Evolutionary conservation across 139 green algal genomes (phyloP), one percentile per base, ranked within the genome.

Genomic region (Chlamydomonas applanata): DNA sequence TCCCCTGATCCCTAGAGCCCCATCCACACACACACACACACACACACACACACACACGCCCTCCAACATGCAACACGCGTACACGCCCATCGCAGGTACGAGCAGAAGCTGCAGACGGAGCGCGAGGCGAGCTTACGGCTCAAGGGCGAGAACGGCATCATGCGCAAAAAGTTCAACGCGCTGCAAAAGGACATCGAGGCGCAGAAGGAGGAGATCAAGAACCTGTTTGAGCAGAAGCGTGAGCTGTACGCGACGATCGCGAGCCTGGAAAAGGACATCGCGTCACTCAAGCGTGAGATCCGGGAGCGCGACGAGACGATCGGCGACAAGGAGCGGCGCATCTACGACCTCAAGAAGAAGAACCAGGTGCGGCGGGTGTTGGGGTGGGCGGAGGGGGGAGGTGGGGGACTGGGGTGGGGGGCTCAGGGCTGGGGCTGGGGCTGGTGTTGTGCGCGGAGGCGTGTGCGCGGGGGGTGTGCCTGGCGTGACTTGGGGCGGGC

Each of bases 301-400:
- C 68, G 77, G 4, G 91, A 95, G 74, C 84, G 92, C 0, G 93
- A 98, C 69, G 91, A 96, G 80, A 95, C 91, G 4, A 97, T 98
- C 53, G 89, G 85, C 1, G 93, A 98, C 79, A 97, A 97, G 78
- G 93, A 98, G 85, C 91, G 91, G 53, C 88, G 93, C 66, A 97
- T 97, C 75, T 92, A 96, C 68, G 93, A 97, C 76, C 88, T 97
- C 25, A 97, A 97, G 88, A 94, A 93, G 85, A 96, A 97, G 79
- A 96, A 96, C 57, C 91, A 96, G 82, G 85, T 84, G 46, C 2
- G 67, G 5, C 11, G 14, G 9, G 9, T 17, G 54, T 29, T n/a
- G n/a, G n/a, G n/a, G n/a, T n/a, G n/a, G n/a, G n/a, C n/a, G n/a
- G n/a, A n/a, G n/a, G n/a, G n/a, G n/a, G n/a, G n/a, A n/a, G n/a